Evolutionary conservation across 495 filamentous ascomycete genomes (phyloP), one percentile per base, ranked within the genome.

Genomic region (Penicillium simplicissimum): DNA sequence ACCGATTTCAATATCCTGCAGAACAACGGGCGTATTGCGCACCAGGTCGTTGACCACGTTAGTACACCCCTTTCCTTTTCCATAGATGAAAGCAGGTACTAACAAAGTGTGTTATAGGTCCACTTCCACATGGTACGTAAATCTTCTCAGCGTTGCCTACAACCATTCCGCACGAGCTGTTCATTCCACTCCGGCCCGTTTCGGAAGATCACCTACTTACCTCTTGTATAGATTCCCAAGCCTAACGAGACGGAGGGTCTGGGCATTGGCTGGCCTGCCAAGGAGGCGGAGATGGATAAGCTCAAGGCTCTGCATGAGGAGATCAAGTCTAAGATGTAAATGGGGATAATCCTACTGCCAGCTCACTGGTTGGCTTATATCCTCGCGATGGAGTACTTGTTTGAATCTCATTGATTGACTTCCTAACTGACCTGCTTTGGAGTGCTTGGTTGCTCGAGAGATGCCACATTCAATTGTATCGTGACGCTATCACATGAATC

Each of bases 41-140:
- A 99, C 78, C 95, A 99, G 77, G 81, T 88, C 56, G 96, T 99
- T 60, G 90, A 89, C 63, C 95, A 99, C 79, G 95, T 96, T 77
- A 76, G 86, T 78, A 59, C 28, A 36, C 14, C 49, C 11, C 51
- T 25, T 13, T n/a, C 47, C 28, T 37, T 40, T 21, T 17, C n/a
- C 10, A 3, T 1, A 19, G 19, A 11, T n/a, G 23, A 10, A n/a
- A n/a, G n/a, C n/a, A n/a, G n/a, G n/a, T n/a, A n/a, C 33, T 53
- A 23, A 53, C 5, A 10, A 8, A 13, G 13, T 19, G 3, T 5
- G 6, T 28, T 17, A 19, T 65, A 91, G 89, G 89, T 95, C 35
- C 93, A 97, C 78, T 94, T 96, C 78, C 95, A 98, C 73, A 88
- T 97, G 87, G 90, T 93, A 82, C 61, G 82, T 53, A 31, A 1